Conservation (phyloP, 345 rosid genomes). For the Schrenkiella parvula region DNA sequence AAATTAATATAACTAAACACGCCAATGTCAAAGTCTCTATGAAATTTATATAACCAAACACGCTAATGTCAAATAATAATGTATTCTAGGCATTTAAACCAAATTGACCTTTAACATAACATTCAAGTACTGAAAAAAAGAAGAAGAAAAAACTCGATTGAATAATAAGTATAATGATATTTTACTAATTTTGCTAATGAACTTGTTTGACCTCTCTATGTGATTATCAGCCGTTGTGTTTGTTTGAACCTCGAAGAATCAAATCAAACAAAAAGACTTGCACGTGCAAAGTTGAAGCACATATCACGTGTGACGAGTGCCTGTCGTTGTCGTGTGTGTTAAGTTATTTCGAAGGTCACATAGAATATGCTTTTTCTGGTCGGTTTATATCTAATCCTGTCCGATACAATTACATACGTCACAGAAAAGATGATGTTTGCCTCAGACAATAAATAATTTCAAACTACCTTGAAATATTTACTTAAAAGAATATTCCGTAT, state of each 20-base stretch:
- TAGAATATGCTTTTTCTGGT: not conserved
- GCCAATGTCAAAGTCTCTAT: not conserved
- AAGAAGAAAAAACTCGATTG: not conserved
- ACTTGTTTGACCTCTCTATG: constrained; percentile 18
- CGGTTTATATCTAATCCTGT: not conserved
- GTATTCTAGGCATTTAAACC: not conserved
- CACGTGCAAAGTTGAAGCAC: constrained; percentile 20
- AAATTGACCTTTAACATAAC: constrained; percentile 19
- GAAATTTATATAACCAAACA: not conserved
- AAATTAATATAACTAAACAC: not conserved
- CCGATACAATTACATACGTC: not conserved
- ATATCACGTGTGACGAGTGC: constrained; percentile 9
- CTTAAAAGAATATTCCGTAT: not conserved
- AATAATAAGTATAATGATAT: not conserved
- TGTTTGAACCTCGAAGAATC: not conserved
- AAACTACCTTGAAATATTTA: not conserved
- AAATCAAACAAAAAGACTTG: constrained; percentile 10
- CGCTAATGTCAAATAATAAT: not conserved
- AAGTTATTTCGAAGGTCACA: not conserved
- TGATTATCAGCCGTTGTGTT: constrained; percentile 1
- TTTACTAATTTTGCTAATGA: not conserved
- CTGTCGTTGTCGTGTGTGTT: constrained; percentile 11
- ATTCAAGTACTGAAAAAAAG: not conserved
- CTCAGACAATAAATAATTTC: not conserved
- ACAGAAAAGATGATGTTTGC: not conserved